Evolutionary conservation across 768 basidiomycete species (phyloP).

Genomic region (Tremella fuciformis): DNA sequence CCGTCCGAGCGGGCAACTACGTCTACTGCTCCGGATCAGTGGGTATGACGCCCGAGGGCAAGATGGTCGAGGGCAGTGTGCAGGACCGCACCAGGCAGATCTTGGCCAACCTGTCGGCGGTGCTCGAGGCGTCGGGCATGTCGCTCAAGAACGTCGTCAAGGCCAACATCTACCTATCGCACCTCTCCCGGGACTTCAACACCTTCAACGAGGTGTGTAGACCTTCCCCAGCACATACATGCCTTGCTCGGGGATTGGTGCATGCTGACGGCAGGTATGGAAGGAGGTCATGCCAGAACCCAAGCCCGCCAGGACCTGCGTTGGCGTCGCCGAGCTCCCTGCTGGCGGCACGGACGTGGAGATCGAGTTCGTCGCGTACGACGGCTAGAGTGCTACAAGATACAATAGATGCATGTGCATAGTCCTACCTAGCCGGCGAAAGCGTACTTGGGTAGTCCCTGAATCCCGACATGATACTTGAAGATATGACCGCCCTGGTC

Average conservation of each 20-base stretch:
- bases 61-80: conserved; percentile 47
- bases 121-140: conserved; percentile 41
- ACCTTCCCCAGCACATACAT: neutral
- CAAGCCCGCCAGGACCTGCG: conserved; percentile 48
- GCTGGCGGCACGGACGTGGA: conserved; percentile 49
- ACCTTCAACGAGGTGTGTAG: conserved; percentile 42
- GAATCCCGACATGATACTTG: too few species aligned
- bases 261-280: conserved; percentile 32
- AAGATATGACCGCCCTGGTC: too few species aligned
- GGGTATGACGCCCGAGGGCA: conserved; percentile 46
- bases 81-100: conserved; percentile 46
- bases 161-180: conserved; percentile 48
- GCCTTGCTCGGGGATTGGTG: neutral
- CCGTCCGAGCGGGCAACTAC: conserved; percentile 44
- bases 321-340: conserved; percentile 46
- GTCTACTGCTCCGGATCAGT: conserved; percentile 47
- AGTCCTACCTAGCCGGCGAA: too few species aligned
- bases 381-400: conserved; percentile 24
- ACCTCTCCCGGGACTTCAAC: conserved; percentile 41
- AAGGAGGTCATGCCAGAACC: conserved; percentile 47
- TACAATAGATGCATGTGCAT: neutral
- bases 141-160: conserved; percentile 46
- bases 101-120: conserved; percentile 43
- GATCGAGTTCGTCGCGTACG: conserved; percentile 47
- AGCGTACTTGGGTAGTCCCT: too few species aligned